phyloP scores from a whole-genome alignment of 257 asterid genomes.

The Primulina huaijiensis region DNA sequence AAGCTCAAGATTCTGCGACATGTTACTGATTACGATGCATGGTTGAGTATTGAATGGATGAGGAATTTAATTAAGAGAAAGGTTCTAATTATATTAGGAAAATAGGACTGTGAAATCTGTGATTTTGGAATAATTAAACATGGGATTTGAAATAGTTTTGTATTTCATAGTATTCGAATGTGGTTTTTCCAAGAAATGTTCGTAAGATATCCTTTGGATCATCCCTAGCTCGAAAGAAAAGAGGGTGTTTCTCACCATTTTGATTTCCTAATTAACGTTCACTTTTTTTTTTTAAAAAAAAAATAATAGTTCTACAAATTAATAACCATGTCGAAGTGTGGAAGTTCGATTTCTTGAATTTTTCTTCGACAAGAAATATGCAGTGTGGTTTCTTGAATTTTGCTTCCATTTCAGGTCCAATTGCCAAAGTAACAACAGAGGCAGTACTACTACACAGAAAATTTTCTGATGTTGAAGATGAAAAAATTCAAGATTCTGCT shows the following conservation, averaged over 20 bases:
- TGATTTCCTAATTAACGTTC: too few relatives aligned
- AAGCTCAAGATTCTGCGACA: neutral
- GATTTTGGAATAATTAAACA: neutral
- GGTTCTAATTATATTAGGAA: too few relatives aligned
- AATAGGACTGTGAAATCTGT: too few relatives aligned
- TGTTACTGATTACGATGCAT: neutral
- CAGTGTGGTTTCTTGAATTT: neutral
- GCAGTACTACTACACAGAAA: slow-evolving; percentile 13
- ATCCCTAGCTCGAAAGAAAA: neutral
- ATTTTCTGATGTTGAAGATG: neutral
- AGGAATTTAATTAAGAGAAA: too few relatives aligned
- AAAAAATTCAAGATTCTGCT: slow-evolving; percentile 2
- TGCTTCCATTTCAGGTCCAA: slow-evolving; percentile 27
- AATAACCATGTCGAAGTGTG: neutral
- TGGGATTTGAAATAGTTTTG: neutral
- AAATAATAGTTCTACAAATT: too few relatives aligned
- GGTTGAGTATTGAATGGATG: neutral
- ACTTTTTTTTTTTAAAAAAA: too few relatives aligned
- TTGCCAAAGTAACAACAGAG: slow-evolving; percentile 20
- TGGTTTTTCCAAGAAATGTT: too few relatives aligned
- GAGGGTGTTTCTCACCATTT: too few relatives aligned
- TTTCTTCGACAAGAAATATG: too few relatives aligned
- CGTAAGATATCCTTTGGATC: too few relatives aligned
- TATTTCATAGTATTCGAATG: too few relatives aligned
- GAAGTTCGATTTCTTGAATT: neutral